Percentiles rank a stretch among this genome's conserved stretches.
Conservation (phyloP, 352 stramenopile genomes). For the Blastocystis hominis region DNA sequence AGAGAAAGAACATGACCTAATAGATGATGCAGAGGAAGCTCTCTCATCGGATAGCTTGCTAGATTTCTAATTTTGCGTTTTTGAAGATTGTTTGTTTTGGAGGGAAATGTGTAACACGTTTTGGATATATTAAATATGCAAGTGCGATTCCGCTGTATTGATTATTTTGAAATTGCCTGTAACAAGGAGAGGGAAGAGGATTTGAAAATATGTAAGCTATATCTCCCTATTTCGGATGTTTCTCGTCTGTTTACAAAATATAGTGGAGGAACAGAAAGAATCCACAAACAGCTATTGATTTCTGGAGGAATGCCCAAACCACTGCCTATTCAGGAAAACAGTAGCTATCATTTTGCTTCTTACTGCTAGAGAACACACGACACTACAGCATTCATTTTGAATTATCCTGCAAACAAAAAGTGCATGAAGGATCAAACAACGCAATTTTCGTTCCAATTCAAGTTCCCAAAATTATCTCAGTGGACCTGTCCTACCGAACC, state of each 20-base stretch:
- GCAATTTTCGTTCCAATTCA: too few species aligned
- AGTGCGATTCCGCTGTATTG: neutral
- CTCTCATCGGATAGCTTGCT: neutral
- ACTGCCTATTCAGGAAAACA: neutral
- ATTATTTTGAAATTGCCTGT: slow-evolving; percentile 12
- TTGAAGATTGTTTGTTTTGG: slow-evolving; percentile 47
- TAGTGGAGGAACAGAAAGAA: neutral
- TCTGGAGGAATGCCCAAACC: neutral
- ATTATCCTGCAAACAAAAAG: neutral
- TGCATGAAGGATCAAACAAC: too few species aligned
- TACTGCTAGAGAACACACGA: neutral
- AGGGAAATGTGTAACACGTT: neutral
- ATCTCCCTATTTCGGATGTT: neutral
- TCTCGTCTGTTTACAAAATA: neutral
- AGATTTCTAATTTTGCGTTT: slow-evolving; percentile 25
- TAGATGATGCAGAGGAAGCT: neutral
- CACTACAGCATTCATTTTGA: neutral
- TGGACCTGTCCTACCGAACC: too few species aligned
- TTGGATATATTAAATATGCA: neutral
- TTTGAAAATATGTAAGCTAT: neutral
- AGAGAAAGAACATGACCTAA: neutral
- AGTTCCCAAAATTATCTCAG: too few species aligned
- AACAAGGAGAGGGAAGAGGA: neutral
- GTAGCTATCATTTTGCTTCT: neutral
- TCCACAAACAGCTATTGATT: neutral